Conservation (phyloP, 768 basidiomycete species). For the Tubosaeta brunneosetosa region DNA sequence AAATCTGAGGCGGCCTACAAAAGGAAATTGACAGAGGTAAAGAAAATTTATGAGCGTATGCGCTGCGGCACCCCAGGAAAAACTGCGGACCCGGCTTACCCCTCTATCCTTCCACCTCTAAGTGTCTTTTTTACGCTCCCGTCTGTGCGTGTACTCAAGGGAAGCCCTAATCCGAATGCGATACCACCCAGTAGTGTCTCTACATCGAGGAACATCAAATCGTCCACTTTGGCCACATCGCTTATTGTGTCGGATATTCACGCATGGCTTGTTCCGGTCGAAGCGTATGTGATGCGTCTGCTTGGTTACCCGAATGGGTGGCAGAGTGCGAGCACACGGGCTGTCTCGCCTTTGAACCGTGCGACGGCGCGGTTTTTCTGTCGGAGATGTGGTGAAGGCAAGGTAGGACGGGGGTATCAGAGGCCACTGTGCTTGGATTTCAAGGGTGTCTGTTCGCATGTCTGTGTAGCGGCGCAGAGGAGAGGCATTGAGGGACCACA, state of each 20-base stretch:
- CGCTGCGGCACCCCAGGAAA: slow-evolving; percentile 26
- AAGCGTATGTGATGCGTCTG: slow-evolving; percentile 37
- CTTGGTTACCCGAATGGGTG: slow-evolving; percentile 49
- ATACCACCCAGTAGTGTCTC: not conserved
- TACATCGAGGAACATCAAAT: slow-evolving; percentile 14
- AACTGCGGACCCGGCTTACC: not conserved
- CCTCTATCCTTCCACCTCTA: slow-evolving; percentile 39
- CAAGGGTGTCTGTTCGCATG: slow-evolving; percentile 53
- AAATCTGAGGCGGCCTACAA: slow-evolving; percentile 24
- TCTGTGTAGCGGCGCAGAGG: slow-evolving; percentile 35
- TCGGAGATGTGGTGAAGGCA: slow-evolving; percentile 40
- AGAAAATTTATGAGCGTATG: slow-evolving; percentile 43
- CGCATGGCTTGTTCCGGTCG: slow-evolving; percentile 46
- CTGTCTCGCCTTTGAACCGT: slow-evolving; percentile 53
- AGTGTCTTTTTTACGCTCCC: slow-evolving; percentile 47
- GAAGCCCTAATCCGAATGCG: slow-evolving; percentile 18
- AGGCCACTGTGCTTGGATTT: slow-evolving; percentile 51
- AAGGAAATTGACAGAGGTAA: slow-evolving; percentile 33
- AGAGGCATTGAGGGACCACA: not conserved
- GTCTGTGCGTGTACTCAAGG: slow-evolving; percentile 35
- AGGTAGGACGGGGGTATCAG: slow-evolving; percentile 30
- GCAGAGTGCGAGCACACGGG: slow-evolving; percentile 43
- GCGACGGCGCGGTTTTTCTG: slow-evolving; percentile 59
- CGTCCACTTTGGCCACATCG: slow-evolving; percentile 29
- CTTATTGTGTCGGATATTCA: slow-evolving; percentile 43